Evolutionary conservation across 176 grass and related monocot species (phyloP), one percentile per base, ranked within the genome.

Genomic region (maize (Zea mays)): DNA sequence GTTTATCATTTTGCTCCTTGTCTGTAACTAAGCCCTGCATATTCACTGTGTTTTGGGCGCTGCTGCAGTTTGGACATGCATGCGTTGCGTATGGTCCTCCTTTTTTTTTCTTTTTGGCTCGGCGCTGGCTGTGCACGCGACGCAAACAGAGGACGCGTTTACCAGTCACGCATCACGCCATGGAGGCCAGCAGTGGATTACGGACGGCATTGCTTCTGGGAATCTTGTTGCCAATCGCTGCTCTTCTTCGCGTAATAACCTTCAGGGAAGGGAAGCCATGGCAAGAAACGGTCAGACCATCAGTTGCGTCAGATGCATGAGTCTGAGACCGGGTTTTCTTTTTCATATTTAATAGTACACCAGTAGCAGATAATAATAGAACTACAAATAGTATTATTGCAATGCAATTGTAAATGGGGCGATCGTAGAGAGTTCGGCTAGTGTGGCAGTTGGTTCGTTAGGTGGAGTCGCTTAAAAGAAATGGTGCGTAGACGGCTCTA

Each of bases 371-470:
- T 71, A 8, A 2, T 17, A 35, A 7, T 58, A 21, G 9, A 2
- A 16, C 40, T 41, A 60, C 3, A 10, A 60, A 20, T 33, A 36
- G 27, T 3, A 37, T 64, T 39, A 16, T 1, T 16, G 19, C 55
- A 58, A 20, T 10, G 1, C 8, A 35, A 62, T 75, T 76, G 12
- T 12, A 6, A 17, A 39, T 62, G 73, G 73, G 17, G 33, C 35
- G 62, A 58, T 15, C 36, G 49, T 67, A 52, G 45, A 52, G 45
- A 37, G 17, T n/a, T 1, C 43, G 67, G 21, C 54, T 47, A 65
- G 76, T 80, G 86, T 76, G 76, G 81, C 81, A 80, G 86, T 80
- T 88, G 81, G 60, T 49, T 33, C 4, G 71, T 75, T 84, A 84
- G 63, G 81, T 84, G 20, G 69, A 70, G 33, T 2, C 5, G 38